Evolutionary conservation across 352 stramenopile genomes (phyloP), one percentile per base, ranked within the genome.

Genomic region (Phytophthora brassicae): DNA sequence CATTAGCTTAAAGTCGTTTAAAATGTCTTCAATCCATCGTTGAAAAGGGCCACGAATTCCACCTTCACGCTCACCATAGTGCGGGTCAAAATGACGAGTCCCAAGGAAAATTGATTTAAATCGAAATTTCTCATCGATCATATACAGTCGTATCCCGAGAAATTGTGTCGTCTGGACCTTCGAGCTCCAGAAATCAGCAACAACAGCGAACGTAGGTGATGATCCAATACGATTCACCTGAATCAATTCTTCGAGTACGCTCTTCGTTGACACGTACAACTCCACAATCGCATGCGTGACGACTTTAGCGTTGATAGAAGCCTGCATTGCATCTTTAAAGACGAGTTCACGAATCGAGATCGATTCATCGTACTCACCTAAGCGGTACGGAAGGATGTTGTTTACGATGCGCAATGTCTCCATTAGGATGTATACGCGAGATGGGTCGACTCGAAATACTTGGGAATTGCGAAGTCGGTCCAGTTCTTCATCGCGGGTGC

Each of bases 31-130:
- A 4, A 54, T 38, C 54, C 54, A 61, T 1, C 22, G 7, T 0
- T 41, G 23, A 14, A 61, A 61, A 9, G 54, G 31, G 14, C 12
- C 19, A 14, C 26, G 54, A 16, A 61, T 54, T 13, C 43, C 43
- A 48, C 54, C 38, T 11, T 43, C 52, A 3, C 52, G 20, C 8
- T 60, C 52, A 3, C 52, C 39, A 16, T 56, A 51, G 3, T 4
- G 4, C 11, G 33, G 49, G 17, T 22, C 4, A 20, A 47, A 57
- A 13, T 57, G 33, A 7, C 51, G n/a, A 2, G 39, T 58, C 12
- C 51, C 51, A 6, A 58, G n/a, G n/a, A n/a, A n/a, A 22, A 58
- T 14, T 11, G 51, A 58, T 16, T 43, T 19, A 17, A 58, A 50
- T 16, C 42, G 20, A 7, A 6, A 58, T 11, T 46, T 24, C 17